Base-by-base conservation (phyloP, 805 yeast species). In the Candida morakotiae region DNA sequence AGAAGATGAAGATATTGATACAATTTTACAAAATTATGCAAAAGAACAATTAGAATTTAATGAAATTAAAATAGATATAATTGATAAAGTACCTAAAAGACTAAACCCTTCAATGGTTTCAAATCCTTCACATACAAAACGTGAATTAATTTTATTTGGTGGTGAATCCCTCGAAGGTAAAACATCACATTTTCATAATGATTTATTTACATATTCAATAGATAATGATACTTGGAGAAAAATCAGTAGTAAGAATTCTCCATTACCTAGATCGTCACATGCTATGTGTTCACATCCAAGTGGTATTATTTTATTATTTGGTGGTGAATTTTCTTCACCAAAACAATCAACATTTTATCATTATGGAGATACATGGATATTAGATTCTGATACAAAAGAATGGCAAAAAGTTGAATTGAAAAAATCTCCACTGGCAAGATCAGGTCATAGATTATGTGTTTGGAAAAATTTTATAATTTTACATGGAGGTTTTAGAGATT, bases 251-350 rank as follows among this genome's bases (percentile, higher is more conserved):
- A 85, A 84, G 49, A 91, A 91, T 54, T 61, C 94, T 0, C 98
- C 98, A 11, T 75, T 89, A 55, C 96, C 96, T 1, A 68, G 98
- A 44, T 85, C 95, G 0, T 87, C 96, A 0, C 96, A 94, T 48
- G 85, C 95, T 1, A 85, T 89, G 87, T 81, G 89, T 44, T 82
- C 86, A 0, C 98, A 91, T 60, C 95, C 96, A 1, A 78, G 88
- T 2, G 98, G 98, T 9, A 67, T 89, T 2, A 74, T 87, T 19
- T 58, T 91, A 42, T 62, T 91, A 69, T 93, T 87, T 63, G 98
- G 98, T 34, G 98, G 98, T 51, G 98, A 91, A 61, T 91, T 93
- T 51, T 86, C 96, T 1, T 85, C 95, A 11, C 98, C 98, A 3
- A 91, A 91, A 51, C 98, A 91, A 58, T 79, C 87, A 35, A 87